phyloP scores from a whole-genome alignment of 768 basidiomycete species.

The Mrakia frigida region DNA sequence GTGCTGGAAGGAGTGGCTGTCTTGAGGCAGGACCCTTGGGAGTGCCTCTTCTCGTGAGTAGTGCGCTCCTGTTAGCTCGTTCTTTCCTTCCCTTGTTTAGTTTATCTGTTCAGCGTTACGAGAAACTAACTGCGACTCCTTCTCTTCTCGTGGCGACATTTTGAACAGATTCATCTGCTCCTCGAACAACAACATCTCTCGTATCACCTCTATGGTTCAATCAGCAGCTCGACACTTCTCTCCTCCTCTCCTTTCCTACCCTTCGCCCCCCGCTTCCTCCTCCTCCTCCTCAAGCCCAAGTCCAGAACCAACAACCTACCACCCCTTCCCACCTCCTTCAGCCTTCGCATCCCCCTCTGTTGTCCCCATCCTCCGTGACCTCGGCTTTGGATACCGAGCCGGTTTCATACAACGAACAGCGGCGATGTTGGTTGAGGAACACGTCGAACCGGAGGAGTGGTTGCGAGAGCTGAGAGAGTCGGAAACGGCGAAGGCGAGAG shows the following conservation, averaged over 20 bases:
- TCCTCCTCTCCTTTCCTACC: conserved; percentile 56
- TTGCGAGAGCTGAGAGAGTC: conserved; percentile 28
- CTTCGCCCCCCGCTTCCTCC: conserved; percentile 20
- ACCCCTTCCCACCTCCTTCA: conserved; percentile 80
- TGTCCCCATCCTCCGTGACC: conserved; percentile 59
- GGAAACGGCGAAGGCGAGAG: conserved; percentile 48
- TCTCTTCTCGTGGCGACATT: not conserved
- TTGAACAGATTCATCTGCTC: conserved; percentile 84
- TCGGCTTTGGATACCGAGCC: conserved; percentile 96
- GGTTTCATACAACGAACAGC: conserved; percentile 60
- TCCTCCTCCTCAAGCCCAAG: too few species aligned
- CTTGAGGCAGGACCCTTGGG: conserved; percentile 90
- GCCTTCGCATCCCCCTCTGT: conserved; percentile 58
- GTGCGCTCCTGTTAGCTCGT: too few species aligned
- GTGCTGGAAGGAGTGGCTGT: conserved; percentile 74
- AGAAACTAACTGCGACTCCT: too few species aligned
- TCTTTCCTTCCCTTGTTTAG: too few species aligned
- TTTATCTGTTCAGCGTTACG: too few species aligned
- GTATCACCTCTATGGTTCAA: conserved; percentile 91
- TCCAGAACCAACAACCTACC: conserved; percentile 49
- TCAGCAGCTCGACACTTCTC: conserved; percentile 74
- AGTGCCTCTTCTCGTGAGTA: conserved; percentile 85
- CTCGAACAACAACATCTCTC: conserved; percentile 90
- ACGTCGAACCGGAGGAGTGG: conserved; percentile 30
- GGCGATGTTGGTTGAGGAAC: conserved; percentile 35